phyloP scores from a whole-genome alignment of 805 yeast genomes.

The Hyphopichia homilentoma region DNA sequence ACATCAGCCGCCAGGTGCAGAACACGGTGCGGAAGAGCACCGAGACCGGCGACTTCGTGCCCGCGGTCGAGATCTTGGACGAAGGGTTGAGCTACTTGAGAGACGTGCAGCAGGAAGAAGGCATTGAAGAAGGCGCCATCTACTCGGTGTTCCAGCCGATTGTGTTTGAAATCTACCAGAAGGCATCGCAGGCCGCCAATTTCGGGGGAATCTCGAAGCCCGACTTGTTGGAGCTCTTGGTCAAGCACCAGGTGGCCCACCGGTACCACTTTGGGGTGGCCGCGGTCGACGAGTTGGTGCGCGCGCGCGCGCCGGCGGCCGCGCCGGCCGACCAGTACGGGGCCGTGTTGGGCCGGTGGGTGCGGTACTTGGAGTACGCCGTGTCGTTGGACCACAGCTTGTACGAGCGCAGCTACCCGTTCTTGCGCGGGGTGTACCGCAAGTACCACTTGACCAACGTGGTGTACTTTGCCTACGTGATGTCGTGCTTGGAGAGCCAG shows the following conservation, averaged over 20 bases:
- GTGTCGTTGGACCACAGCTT: conserved; percentile 5
- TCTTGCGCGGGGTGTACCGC: conserved; percentile 6
- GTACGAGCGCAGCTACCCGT: conserved; percentile 2
- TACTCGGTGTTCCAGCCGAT: conserved; percentile 25
- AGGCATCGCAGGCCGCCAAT: conserved; percentile 10
- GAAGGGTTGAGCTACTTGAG: conserved; percentile 39
- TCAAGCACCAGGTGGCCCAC: conserved; percentile 30
- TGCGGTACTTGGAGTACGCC: conserved; percentile 26
- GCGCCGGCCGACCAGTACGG: conserved; percentile 18
- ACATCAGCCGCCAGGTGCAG: conserved; percentile 30
- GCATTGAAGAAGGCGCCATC: conserved; percentile 21
- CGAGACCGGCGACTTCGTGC: conserved; percentile 10
- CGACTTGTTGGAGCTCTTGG: conserved; percentile 24
- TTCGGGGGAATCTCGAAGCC: conserved; percentile 11
- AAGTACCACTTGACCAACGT: conserved; percentile 14
- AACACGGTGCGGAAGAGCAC: too few species aligned
- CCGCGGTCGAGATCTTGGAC: conserved; percentile 36
- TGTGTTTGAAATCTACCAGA: conserved; percentile 17
- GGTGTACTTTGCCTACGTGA: conserved; percentile 32
- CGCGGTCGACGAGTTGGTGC: conserved; percentile 16
- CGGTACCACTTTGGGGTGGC: conserved; percentile 23
- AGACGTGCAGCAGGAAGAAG: conserved; percentile 32
- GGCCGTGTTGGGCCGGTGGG: conserved; percentile 30
- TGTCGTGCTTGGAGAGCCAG: conserved; percentile 22
- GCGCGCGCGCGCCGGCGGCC: too few species aligned